These are phyloP conservation scores for Collybiopsis confluens DNA, from an alignment of 768 basidiomycete species.

Conservation along the genomic window DNA sequence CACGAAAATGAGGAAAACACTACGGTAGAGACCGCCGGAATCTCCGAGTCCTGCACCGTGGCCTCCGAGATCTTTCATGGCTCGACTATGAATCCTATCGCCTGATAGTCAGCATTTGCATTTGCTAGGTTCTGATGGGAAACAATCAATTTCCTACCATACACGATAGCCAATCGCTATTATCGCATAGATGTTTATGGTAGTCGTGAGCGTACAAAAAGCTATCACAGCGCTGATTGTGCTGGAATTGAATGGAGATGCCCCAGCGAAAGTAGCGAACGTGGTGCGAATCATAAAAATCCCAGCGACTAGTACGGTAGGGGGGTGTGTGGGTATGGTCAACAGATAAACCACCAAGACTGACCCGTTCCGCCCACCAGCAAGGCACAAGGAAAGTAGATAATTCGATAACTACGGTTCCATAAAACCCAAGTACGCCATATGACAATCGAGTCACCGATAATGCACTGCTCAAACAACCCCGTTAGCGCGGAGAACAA, in stretches of 20 bases:
- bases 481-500: too few species aligned
- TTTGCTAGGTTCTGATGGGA: too few species aligned
- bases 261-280: not conserved
- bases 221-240: not conserved
- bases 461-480: constrained; percentile 1
- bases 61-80: not conserved
- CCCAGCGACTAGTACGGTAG: not conserved
- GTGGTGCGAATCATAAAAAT: not conserved
- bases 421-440: constrained; percentile 10
- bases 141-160: not conserved
- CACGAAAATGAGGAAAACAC: not conserved
- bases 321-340: too few species aligned
- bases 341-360: too few species aligned
- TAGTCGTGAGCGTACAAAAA: not conserved
- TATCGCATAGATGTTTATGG: not conserved
- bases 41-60: not conserved
- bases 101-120: too few species aligned
- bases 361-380: not conserved
- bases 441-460: constrained; percentile 6
- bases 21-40: not conserved
- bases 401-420: not conserved
- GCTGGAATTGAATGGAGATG: not conserved
- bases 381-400: not conserved
- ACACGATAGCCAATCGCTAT: not conserved
- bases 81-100: not conserved